Evolutionary conservation across 192 early-diverging fungal genomes (phyloP), one percentile per base, ranked within the genome.

Genomic region (Helicostylum pulchrum): DNA sequence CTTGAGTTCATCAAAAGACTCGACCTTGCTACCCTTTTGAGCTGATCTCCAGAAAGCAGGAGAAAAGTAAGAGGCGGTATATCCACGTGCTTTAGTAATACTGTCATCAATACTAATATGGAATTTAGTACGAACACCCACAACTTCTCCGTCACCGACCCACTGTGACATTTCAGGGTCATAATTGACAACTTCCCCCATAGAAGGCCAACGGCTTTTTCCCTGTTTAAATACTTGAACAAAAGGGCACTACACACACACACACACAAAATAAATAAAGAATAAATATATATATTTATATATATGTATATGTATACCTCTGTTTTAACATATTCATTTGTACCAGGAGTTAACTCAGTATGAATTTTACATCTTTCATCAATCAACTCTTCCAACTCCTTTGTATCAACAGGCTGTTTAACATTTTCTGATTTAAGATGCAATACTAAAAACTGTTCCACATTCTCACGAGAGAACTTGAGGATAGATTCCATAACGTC

Each of bases 131-230:
- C 54, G 65, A 0, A 73, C 66, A 48, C 71, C 71, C 0, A 73
- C 71, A 31, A 58, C 8, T 47, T 67, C 61, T 20, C 71, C 71
- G 54, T 73, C 71, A 2, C 71, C 71, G 36, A 64, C 66, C 71
- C 71, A 73, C 7, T 63, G 61, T 10, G 71, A 30, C 66, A 68
- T 73, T 2, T 64, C 61, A 3, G 66, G 66, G 26, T 73, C 65
- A 61, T 64, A 68, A n/a, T 50, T 67, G 21, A 75, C 65, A 14
- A 75, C 20, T 23, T 70, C 60, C 26, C 69, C 65, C 34, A 75
- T 39, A 17, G 53, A 53, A 8, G 68, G 68, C 44, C 65, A 75
- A 15, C 21, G 30, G 5, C 19, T 19, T 4, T 60, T 26, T 7
- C 23, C 43, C 11, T 31, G 34, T 14, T 43, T 48, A n/a, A 68